A percentile compares a stretch with the other conserved stretches of the same genome.
Conservation (phyloP, 192 early-diverging fungal genomes). For the Rhizoclosmatium sp. region DNA sequence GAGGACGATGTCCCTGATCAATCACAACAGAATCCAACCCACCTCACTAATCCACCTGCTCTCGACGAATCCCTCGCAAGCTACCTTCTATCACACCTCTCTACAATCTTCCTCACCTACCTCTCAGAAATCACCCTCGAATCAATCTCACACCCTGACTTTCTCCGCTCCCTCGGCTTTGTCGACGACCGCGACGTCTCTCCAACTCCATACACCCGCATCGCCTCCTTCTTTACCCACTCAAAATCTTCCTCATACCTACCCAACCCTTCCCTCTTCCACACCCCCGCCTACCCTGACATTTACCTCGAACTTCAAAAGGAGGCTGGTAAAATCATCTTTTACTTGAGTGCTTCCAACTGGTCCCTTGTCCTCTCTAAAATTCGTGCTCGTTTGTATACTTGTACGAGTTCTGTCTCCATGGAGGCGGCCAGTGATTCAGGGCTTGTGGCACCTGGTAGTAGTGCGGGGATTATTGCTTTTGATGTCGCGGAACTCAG, state of each 20-base stretch:
- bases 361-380: constrained; percentile 76
- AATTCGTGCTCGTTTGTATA: constrained; percentile 41
- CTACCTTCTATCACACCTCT: constrained; percentile 67
- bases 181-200: constrained; percentile 16
- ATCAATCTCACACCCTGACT: constrained; percentile 51
- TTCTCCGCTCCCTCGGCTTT: constrained; percentile 30
- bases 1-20: neutral
- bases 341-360: constrained; percentile 89
- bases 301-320: constrained; percentile 53
- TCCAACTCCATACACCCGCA: constrained; percentile 22
- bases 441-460: constrained; percentile 16
- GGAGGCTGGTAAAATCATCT: constrained; percentile 82
- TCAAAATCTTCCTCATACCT: constrained; percentile 18
- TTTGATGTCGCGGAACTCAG: constrained; percentile 77
- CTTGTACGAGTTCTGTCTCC: constrained; percentile 59
- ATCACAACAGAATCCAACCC: neutral
- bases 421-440: constrained; percentile 60
- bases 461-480: constrained; percentile 16
- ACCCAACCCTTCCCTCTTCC: constrained; percentile 14
- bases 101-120: constrained; percentile 69
- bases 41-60: constrained; percentile 62
- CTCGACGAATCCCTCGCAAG: constrained; percentile 77
- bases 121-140: constrained; percentile 51
- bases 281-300: neutral
- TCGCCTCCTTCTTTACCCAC: constrained; percentile 29